Conservation (phyloP, 257 asterid species). For the Penstemon eatonii region DNA sequence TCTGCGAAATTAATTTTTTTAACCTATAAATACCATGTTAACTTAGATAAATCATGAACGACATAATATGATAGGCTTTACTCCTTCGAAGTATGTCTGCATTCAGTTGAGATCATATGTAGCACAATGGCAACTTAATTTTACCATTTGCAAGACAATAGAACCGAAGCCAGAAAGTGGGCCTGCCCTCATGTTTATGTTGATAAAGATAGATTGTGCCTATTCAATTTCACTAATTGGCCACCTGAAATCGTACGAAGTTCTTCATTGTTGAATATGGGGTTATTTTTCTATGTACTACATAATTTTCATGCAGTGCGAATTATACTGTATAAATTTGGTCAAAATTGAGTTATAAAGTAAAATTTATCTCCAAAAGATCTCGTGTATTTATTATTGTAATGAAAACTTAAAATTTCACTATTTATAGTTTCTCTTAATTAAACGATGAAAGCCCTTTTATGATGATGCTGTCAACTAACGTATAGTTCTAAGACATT, state of each 20-base stretch:
- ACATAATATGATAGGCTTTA: too few relatives aligned
- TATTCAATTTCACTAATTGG: conserved; percentile 2
- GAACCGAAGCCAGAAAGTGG: too few relatives aligned
- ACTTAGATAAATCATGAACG: too few relatives aligned
- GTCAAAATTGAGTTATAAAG: conserved; percentile 8
- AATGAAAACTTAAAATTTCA: not conserved
- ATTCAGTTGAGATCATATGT: too few relatives aligned
- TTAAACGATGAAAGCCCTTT: not conserved
- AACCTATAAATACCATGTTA: too few relatives aligned
- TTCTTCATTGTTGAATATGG: not conserved
- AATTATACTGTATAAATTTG: not conserved
- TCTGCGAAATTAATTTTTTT: too few relatives aligned
- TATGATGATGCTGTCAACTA: conserved; percentile 16
- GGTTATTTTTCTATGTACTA: not conserved
- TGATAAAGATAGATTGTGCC: too few relatives aligned
- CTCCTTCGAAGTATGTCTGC: too few relatives aligned
- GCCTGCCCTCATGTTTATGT: too few relatives aligned
- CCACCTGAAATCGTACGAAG: conserved; percentile 5
- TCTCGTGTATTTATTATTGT: not conserved
- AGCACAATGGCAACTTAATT: too few relatives aligned
- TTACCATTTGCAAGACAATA: too few relatives aligned
- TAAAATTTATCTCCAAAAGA: not conserved
- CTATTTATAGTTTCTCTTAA: not conserved
- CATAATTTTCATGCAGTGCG: not conserved
- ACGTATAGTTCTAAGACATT: conserved; percentile 5